Evolutionary conservation across 805 yeast species (phyloP), one percentile per base, ranked within the genome.

Genomic region (Metschnikowia henanensis): DNA sequence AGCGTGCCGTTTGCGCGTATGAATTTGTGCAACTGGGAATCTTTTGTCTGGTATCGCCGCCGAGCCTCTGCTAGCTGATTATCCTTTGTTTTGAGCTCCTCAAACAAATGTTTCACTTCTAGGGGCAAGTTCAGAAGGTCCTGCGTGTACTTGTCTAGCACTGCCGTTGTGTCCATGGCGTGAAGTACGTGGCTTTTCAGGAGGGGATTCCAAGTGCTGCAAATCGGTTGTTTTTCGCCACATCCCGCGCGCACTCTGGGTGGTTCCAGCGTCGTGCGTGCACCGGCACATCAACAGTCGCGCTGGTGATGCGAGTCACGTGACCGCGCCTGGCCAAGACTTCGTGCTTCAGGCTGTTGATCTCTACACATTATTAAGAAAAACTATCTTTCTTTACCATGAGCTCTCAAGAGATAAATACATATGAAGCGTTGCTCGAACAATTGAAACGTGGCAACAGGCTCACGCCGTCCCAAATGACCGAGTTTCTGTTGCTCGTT

Each of bases 151-250:
- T 70, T 70, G 47, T 70, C 76, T 19, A 71, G 59, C 12, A 72
- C 73, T 1, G 94, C 79, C n/a, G 96, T 90, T 3, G 97, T 91
- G 66, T 91, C 98, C 96, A 88, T 88, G 12, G 18, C 42, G 25
- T n/a, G n/a, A n/a, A n/a, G n/a, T n/a, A n/a, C n/a, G n/a, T n/a
- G n/a, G n/a, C n/a, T n/a, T n/a, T n/a, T n/a, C n/a, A n/a, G n/a
- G n/a, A n/a, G n/a, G n/a, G n/a, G n/a, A n/a, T n/a, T n/a, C n/a
- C n/a, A n/a, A n/a, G n/a, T n/a, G n/a, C n/a, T n/a, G n/a, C n/a
- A n/a, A n/a, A n/a, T n/a, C n/a, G n/a, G n/a, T n/a, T n/a, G n/a
- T n/a, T n/a, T n/a, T n/a, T n/a, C n/a, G n/a, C 26, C 4, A 30
- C 18, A 8, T 13, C 18, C 10, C 10, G 9, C 19, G 39, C 15